These are phyloP conservation scores for Solanum microdontum DNA, from an alignment of 257 asterid genomes.

Conservation along the genomic window DNA sequence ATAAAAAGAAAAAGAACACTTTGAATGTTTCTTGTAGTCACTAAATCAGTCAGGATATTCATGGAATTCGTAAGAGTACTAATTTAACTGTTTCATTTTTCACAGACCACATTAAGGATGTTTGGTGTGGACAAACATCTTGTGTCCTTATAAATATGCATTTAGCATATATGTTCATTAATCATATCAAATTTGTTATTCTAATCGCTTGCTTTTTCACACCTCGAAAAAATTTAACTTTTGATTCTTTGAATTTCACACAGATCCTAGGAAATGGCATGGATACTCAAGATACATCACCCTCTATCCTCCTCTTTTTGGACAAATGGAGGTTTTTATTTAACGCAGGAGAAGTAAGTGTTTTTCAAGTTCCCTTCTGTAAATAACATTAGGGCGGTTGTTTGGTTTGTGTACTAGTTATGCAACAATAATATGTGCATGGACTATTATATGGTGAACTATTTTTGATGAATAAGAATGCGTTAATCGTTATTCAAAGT, in stretches of 20 bases:
- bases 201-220: neutral
- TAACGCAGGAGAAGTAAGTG: neutral
- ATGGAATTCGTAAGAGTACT: too few species aligned
- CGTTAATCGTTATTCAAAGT: neutral
- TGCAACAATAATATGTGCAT: neutral
- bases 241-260: neutral
- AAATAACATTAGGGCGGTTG: neutral
- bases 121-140: too few species aligned
- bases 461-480: neutral
- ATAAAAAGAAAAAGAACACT: too few species aligned
- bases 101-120: too few species aligned
- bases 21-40: too few species aligned
- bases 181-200: neutral
- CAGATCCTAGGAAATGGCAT: neutral
- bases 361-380: neutral
- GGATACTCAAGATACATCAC: neutral
- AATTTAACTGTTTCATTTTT: too few species aligned
- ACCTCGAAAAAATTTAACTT: neutral
- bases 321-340: neutral
- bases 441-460: neutral
- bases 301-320: neutral
- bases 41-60: too few species aligned
- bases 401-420: neutral
- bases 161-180: neutral
- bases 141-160: neutral